Conservation (phyloP, 2,329 filamentous ascomycete species). For the Cercospora sp. region DNA sequence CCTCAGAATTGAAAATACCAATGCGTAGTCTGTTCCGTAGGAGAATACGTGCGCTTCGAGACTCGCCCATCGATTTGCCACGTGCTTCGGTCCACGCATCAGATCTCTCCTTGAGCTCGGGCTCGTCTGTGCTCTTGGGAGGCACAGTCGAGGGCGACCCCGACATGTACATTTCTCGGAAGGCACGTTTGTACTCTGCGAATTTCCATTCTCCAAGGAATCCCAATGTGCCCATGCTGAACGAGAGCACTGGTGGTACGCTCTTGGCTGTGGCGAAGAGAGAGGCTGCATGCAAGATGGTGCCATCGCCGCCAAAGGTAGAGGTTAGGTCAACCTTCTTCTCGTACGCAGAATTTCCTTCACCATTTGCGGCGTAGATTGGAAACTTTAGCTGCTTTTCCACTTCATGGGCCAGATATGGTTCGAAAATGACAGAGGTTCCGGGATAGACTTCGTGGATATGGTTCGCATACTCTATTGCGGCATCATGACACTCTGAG, state of each 20-base stretch:
- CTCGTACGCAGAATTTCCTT: conserved; percentile 59
- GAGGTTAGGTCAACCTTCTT: conserved; percentile 84
- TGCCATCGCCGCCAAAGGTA: conserved; percentile 91
- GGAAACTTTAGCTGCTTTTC: conserved; percentile 72
- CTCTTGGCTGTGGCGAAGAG: conserved; percentile 78
- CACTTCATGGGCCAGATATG: conserved; percentile 67
- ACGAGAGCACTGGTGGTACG: conserved; percentile 88
- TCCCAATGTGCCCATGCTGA: conserved; percentile 94
- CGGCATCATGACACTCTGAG: conserved; percentile 54
- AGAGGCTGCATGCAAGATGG: conserved; percentile 80
- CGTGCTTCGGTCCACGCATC: conserved; percentile 69
- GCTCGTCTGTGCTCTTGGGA: conserved; percentile 27
- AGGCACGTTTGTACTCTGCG: conserved; percentile 84
- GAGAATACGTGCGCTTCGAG: conserved; percentile 74
- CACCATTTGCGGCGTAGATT: conserved; percentile 56
- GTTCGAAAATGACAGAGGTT: conserved; percentile 81
- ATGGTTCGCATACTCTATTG: conserved; percentile 65
- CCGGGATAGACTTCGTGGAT: conserved; percentile 76
- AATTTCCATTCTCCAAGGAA: conserved; percentile 98
- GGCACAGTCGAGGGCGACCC: conserved; percentile 48
- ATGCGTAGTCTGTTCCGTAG: conserved; percentile 85
- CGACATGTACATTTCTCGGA: conserved; percentile 88
- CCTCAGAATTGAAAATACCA: conserved; percentile 73
- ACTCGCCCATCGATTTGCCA: conserved; percentile 77
- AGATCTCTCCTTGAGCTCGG: conserved; percentile 22